Conservation (phyloP, 768 basidiomycete genomes). For the Pulveroboletus sp. region DNA sequence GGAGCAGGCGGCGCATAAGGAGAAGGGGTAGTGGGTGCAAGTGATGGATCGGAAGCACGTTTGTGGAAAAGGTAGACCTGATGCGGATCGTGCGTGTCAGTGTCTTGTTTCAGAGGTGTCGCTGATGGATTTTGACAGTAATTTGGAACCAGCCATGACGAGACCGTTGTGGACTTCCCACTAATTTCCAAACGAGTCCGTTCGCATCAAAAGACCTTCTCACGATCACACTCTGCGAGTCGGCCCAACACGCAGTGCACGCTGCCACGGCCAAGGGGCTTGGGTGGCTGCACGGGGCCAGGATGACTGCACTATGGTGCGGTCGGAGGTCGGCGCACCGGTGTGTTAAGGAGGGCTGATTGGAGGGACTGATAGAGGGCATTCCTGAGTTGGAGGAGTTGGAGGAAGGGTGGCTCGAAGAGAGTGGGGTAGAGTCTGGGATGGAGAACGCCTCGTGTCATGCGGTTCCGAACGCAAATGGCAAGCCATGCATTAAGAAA, state of each 20-base stretch:
- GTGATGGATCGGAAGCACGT: slow-evolving; percentile 85
- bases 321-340: slow-evolving; percentile 73
- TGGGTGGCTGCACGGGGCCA: too few species aligned
- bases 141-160: slow-evolving; percentile 90
- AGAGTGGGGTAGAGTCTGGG: slow-evolving; percentile 31
- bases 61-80: slow-evolving; percentile 68
- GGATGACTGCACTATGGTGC: slow-evolving; percentile 79
- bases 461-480: not conserved
- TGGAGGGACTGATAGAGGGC: slow-evolving; percentile 78
- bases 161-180: slow-evolving; percentile 84
- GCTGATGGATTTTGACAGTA: slow-evolving; percentile 41
- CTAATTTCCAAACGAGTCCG: slow-evolving; percentile 74
- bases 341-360: slow-evolving; percentile 86
- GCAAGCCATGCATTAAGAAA: not conserved
- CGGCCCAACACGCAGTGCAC: slow-evolving; percentile 30
- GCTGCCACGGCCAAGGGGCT: slow-evolving; percentile 48
- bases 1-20: slow-evolving; percentile 59
- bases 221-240: slow-evolving; percentile 37
- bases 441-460: slow-evolving; percentile 12
- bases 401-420: slow-evolving; percentile 73
- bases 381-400: slow-evolving; percentile 72
- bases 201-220: slow-evolving; percentile 66
- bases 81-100: slow-evolving; percentile 62
- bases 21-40: slow-evolving; percentile 70
- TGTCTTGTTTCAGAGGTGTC: not conserved